These are phyloP conservation scores for Cetraspora pellucida DNA, from an alignment of 192 early-diverging fungal species.

Conservation along the genomic window DNA sequence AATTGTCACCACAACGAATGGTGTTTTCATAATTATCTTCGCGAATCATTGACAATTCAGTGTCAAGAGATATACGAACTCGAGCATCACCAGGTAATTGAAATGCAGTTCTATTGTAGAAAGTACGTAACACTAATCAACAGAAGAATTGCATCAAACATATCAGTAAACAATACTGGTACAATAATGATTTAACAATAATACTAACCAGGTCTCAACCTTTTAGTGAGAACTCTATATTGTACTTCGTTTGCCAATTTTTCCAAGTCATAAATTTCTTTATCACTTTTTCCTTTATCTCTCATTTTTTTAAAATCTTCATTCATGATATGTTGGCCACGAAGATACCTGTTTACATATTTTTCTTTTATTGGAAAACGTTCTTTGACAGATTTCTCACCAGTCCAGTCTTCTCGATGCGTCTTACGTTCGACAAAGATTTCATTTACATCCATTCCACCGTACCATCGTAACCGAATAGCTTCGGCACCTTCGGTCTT, in stretches of 20 bases:
- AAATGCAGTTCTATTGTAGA: constrained; percentile 99
- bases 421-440: constrained; percentile 99
- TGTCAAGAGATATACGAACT: constrained; percentile 98
- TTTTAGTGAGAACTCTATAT: constrained; percentile 67
- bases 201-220: constrained; percentile 66
- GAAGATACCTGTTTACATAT: constrained; percentile 86
- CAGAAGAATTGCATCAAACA: neutral
- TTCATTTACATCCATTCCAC: constrained; percentile 80
- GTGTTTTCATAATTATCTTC: constrained; percentile 86
- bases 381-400: constrained; percentile 91
- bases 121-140: constrained; percentile 76
- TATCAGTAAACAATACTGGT: neutral
- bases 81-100: constrained; percentile 97
- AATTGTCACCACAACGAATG: constrained; percentile 81
- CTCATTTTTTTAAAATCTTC: constrained; percentile 80
- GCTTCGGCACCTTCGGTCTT: constrained; percentile 94
- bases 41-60: constrained; percentile 93
- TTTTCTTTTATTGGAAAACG: constrained; percentile 97
- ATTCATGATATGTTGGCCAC: constrained; percentile 79
- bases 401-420: constrained; percentile 97
- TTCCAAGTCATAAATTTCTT: constrained; percentile 78
- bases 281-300: constrained; percentile 77
- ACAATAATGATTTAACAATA: neutral
- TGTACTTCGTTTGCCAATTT: constrained; percentile 78
- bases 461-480: constrained; percentile 96